A percentile compares a stretch with the other conserved stretches of the same genome.
Evolutionary conservation across 176 grass and related monocot species (phyloP).

Genomic region (Oryza brachyantha): DNA sequence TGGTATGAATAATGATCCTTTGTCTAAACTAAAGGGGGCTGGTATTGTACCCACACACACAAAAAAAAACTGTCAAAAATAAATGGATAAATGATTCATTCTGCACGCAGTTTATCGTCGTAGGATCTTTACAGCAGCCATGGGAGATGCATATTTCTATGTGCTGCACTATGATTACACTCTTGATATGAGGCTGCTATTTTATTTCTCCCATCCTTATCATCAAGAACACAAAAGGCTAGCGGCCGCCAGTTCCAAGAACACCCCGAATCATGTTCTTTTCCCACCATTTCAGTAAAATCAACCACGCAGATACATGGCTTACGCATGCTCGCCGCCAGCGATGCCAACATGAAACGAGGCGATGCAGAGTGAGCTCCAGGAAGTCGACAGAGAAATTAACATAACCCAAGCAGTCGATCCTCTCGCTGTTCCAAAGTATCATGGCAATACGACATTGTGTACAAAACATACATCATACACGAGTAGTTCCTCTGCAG

Average conservation of each 20-base stretch:
- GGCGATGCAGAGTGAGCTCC: neutral
- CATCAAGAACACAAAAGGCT: conserved; percentile 25
- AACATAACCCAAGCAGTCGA: neutral
- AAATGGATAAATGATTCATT: neutral
- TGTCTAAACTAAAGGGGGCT: too few relatives aligned
- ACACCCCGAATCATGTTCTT: conserved; percentile 44
- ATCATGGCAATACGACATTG: neutral
- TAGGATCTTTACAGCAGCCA: neutral
- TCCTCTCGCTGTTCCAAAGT: neutral
- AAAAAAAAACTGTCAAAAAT: neutral
- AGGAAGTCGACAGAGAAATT: neutral
- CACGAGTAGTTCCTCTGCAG: neutral
- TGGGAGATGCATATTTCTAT: conserved; percentile 15
- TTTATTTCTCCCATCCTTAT: conserved; percentile 1
- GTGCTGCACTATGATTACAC: conserved; percentile 8
- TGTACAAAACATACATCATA: neutral
- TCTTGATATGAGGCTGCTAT: conserved; percentile 44
- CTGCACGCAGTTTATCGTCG: neutral
- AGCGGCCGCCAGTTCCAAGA: conserved; percentile 24
- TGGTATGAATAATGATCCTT: neutral
- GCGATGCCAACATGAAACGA: neutral
- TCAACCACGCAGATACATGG: neutral
- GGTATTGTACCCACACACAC: too few relatives aligned
- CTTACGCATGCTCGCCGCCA: conserved; percentile 4
- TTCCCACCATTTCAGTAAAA: conserved; percentile 37